A percentile compares a stretch with the other conserved stretches of the same genome.
Conservation (phyloP, 345 rosid genomes). For the Dipteronia sinensis region DNA sequence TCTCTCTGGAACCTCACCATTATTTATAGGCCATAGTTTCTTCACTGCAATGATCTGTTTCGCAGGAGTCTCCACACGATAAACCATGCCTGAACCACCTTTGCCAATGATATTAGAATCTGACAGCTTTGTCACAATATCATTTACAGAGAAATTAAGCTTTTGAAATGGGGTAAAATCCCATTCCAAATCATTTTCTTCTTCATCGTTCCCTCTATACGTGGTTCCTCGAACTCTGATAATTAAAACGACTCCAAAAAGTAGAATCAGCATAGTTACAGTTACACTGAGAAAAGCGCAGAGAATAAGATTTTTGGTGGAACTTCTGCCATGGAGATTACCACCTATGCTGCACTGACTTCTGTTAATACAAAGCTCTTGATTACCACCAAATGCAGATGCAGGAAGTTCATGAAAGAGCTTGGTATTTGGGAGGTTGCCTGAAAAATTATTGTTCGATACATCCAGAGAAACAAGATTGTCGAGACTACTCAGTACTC, state of each 20-base stretch:
- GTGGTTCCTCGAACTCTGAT: constrained; percentile 37
- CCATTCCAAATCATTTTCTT: constrained; percentile 48
- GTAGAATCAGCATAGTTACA: constrained; percentile 35
- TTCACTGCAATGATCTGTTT: constrained; percentile 68
- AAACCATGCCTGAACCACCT: constrained; percentile 73
- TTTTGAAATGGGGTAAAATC: constrained; percentile 68
- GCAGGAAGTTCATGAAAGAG: constrained; percentile 54
- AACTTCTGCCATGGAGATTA: constrained; percentile 27
- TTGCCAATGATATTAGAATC: constrained; percentile 61
- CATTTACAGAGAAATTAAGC: constrained; percentile 57
- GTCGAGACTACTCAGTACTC: constrained; percentile 45
- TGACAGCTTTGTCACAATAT: constrained; percentile 47
- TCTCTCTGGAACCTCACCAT: constrained; percentile 49
- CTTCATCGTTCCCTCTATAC: constrained; percentile 27
- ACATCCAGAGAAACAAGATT: constrained; percentile 66
- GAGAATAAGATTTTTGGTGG: constrained; percentile 38
- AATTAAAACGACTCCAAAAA: constrained; percentile 36
- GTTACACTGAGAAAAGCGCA: constrained; percentile 46
- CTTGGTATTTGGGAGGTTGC: constrained; percentile 59
- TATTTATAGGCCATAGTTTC: constrained; percentile 65
- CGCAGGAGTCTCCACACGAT: constrained; percentile 55
- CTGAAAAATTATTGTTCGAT: constrained; percentile 64
- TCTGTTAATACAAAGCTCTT: constrained; percentile 50
- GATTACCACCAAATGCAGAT: constrained; percentile 52
- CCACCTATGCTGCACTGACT: constrained; percentile 30